A percentile compares a stretch with the other conserved stretches of the same genome.
phyloP scores from a whole-genome alignment of 164 flowering plant genomes.

The Sedum album region DNA sequence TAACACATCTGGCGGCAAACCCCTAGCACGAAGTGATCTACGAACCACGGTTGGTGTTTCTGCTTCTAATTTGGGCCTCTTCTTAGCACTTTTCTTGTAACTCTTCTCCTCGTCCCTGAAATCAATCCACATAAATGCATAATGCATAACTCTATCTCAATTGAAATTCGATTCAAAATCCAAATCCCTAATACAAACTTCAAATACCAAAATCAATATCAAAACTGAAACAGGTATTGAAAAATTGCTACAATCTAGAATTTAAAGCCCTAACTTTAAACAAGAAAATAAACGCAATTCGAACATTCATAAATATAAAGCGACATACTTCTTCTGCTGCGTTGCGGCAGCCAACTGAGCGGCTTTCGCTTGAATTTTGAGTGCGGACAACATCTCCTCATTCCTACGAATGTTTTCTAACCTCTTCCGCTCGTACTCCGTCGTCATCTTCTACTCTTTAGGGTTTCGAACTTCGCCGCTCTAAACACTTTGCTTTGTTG shows the following conservation, averaged over 20 bases:
- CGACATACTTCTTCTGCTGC: constrained; percentile 39
- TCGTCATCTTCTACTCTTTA: neutral
- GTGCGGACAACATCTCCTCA: constrained; percentile 12
- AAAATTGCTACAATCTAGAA: neutral
- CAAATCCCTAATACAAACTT: neutral
- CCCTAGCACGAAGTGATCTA: constrained; percentile 62
- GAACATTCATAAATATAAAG: too few relatives aligned
- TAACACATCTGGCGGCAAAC: constrained; percentile 44
- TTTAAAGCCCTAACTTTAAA: neutral
- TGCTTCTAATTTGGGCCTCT: constrained; percentile 35
- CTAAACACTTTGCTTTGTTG: too few relatives aligned
- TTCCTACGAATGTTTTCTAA: constrained; percentile 29
- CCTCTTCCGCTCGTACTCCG: constrained; percentile 69
- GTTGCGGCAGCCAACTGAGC: constrained; percentile 30
- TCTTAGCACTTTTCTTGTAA: constrained; percentile 25
- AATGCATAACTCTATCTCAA: neutral
- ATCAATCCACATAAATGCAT: neutral
- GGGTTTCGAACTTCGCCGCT: constrained; percentile 6
- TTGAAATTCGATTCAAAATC: neutral
- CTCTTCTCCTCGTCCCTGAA: constrained; percentile 37
- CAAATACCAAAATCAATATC: neutral
- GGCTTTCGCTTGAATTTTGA: constrained; percentile 16
- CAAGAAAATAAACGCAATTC: neutral
- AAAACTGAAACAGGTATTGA: neutral
- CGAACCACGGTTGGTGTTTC: constrained; percentile 25